A percentile compares a stretch with the other conserved stretches of the same genome.
These are phyloP conservation scores for Proliferodiscus dingleyae DNA, from an alignment of 2,329 filamentous ascomycete species.

Conservation along the genomic window DNA sequence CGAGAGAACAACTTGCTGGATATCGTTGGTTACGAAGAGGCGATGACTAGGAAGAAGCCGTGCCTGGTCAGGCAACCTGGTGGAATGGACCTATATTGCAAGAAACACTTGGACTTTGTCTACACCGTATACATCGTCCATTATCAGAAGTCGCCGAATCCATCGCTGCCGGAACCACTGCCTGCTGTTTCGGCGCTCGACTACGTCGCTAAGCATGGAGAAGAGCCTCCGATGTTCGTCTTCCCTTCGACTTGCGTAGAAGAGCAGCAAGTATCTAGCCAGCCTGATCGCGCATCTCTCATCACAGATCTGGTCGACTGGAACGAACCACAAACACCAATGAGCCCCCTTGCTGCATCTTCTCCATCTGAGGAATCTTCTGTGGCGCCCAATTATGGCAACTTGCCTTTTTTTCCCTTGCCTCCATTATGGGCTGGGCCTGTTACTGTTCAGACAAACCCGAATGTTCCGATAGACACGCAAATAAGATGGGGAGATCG, in stretches of 20 bases:
- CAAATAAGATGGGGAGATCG: too few species aligned
- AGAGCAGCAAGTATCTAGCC: background rate
- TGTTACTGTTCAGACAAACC: background rate
- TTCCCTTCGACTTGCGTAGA: background rate
- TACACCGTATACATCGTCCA: background rate
- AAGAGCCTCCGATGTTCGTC: background rate
- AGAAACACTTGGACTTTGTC: background rate
- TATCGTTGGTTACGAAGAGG: background rate
- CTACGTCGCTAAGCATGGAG: background rate
- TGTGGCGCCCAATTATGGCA: background rate
- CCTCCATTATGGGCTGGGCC: background rate
- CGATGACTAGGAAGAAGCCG: background rate
- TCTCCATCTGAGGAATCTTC: background rate
- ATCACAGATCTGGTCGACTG: too few species aligned
- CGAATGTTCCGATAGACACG: too few species aligned
- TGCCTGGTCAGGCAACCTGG: background rate
- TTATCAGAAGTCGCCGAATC: background rate
- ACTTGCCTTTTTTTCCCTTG: background rate
- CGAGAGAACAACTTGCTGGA: background rate
- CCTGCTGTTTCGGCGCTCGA: background rate
- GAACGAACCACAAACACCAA: too few species aligned
- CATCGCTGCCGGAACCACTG: background rate
- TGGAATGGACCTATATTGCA: background rate
- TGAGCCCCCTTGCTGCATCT: background rate
- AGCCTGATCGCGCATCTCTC: background rate